phyloP scores from a whole-genome alignment of 345 rosid species.

The Linum usitatissimum region DNA sequence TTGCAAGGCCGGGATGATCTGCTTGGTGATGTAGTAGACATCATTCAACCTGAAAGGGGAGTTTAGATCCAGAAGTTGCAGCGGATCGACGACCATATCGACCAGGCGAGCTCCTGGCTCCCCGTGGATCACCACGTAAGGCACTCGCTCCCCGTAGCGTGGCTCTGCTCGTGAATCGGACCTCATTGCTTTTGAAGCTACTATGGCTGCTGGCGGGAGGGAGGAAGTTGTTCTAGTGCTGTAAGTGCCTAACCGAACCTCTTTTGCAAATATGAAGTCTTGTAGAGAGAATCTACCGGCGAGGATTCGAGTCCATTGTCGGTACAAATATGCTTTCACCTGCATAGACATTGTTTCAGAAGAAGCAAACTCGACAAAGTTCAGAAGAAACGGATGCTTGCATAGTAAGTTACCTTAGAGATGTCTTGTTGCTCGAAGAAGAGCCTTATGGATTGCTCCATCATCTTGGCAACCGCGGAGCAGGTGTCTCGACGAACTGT shows the following conservation, averaged over 20 bases:
- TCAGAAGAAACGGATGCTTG: constrained; percentile 1
- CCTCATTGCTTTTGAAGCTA: constrained; percentile 79
- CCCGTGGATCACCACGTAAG: constrained; percentile 86
- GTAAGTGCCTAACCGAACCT: constrained; percentile 87
- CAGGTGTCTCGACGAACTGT: constrained; percentile 95
- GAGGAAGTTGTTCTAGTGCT: constrained; percentile 50
- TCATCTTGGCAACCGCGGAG: constrained; percentile 65
- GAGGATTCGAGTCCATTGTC: constrained; percentile 81
- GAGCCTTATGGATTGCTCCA: constrained; percentile 83
- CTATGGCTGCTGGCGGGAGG: constrained; percentile 91
- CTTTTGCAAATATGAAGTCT: constrained; percentile 92
- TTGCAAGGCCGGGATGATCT: constrained; percentile 88
- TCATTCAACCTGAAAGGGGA: constrained; percentile 78
- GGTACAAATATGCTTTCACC: constrained; percentile 70
- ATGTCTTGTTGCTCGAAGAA: constrained; percentile 64
- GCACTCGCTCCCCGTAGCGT: constrained; percentile 76
- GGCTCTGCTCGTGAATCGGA: constrained; percentile 90
- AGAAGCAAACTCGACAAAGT: too few species aligned
- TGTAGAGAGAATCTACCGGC: constrained; percentile 80
- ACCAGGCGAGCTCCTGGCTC: constrained; percentile 85
- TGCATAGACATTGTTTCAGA: constrained; percentile 16
- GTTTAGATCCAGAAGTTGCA: constrained; percentile 61
- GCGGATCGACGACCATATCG: constrained; percentile 93
- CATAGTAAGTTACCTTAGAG: constrained; percentile 31
- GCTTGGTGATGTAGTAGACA: constrained; percentile 77